Percentiles rank a stretch among this genome's conserved stretches.
Conservation (phyloP, 164 flowering plant species). For the Vitis rotundifolia region DNA sequence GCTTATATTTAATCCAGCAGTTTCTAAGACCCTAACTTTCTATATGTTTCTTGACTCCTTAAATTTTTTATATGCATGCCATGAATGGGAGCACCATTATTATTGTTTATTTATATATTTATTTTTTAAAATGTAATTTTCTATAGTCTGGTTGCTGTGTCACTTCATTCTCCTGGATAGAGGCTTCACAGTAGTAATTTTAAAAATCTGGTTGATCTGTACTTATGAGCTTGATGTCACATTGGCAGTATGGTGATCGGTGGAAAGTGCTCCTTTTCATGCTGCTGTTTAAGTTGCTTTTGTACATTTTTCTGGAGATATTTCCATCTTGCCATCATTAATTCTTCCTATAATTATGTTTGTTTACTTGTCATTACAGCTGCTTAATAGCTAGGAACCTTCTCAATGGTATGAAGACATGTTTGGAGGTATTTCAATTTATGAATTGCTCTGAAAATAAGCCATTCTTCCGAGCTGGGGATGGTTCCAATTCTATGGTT, state of each 20-base stretch:
- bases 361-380: constrained; percentile 46
- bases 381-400: constrained; percentile 92
- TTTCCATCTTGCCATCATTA: constrained; percentile 2
- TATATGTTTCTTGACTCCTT: not conserved
- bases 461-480: constrained; percentile 42
- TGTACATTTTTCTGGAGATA: not conserved
- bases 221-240: too few species aligned
- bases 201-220: too few species aligned
- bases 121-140: too few species aligned
- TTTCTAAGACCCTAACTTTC: not conserved
- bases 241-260: too few species aligned
- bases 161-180: too few species aligned
- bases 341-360: constrained; percentile 7
- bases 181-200: too few species aligned
- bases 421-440: constrained; percentile 77
- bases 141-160: too few species aligned
- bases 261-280: not conserved
- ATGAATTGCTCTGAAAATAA: constrained; percentile 65
- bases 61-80: too few species aligned
- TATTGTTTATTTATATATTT: too few species aligned
- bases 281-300: not conserved
- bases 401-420: constrained; percentile 85
- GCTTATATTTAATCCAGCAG: not conserved
- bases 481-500: constrained; percentile 50
- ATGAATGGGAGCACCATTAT: not conserved